A percentile compares a stretch with the other conserved stretches of the same genome.
These are phyloP conservation scores for Aphanomyces euteiches DNA, from an alignment of 352 stramenopile species.

Conservation along the genomic window DNA sequence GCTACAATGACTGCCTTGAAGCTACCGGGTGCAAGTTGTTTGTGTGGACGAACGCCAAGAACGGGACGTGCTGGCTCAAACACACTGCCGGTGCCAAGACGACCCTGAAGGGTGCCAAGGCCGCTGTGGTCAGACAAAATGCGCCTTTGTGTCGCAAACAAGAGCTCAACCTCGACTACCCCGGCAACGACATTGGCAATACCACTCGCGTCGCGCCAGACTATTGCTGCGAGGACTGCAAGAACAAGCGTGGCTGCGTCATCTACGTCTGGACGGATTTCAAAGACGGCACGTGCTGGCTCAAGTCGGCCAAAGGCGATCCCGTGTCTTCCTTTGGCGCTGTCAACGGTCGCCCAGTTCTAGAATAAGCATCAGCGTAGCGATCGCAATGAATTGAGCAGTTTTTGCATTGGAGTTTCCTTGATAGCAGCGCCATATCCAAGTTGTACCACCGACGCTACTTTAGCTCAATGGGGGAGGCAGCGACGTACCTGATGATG, in stretches of 20 bases:
- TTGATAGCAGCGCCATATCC: too few species aligned
- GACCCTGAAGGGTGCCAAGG: background rate
- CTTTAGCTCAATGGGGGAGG: too few species aligned
- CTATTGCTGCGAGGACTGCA: constrained; percentile 5
- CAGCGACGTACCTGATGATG: too few species aligned
- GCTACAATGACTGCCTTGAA: background rate
- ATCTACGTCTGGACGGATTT: constrained; percentile 6
- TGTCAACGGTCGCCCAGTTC: too few species aligned
- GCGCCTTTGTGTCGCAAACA: too few species aligned
- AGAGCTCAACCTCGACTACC: too few species aligned
- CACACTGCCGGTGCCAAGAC: background rate
- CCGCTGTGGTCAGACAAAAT: background rate
- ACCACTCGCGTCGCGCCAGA: background rate
- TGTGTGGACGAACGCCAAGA: constrained; percentile 2
- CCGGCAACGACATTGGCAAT: too few species aligned
- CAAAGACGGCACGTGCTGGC: constrained; percentile 16
- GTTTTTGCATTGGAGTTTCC: too few species aligned
- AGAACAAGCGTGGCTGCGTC: background rate
- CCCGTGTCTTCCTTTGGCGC: background rate
- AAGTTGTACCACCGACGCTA: too few species aligned
- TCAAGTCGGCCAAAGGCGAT: background rate
- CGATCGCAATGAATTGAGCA: too few species aligned
- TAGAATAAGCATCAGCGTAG: too few species aligned
- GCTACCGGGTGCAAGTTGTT: constrained; percentile 15
- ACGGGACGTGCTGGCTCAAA: constrained; percentile 17